Percentiles rank a stretch among this genome's conserved stretches.
Evolutionary conservation across 108 stramenopile species (phyloP).

Genomic region (Conticribra guillardii): DNA sequence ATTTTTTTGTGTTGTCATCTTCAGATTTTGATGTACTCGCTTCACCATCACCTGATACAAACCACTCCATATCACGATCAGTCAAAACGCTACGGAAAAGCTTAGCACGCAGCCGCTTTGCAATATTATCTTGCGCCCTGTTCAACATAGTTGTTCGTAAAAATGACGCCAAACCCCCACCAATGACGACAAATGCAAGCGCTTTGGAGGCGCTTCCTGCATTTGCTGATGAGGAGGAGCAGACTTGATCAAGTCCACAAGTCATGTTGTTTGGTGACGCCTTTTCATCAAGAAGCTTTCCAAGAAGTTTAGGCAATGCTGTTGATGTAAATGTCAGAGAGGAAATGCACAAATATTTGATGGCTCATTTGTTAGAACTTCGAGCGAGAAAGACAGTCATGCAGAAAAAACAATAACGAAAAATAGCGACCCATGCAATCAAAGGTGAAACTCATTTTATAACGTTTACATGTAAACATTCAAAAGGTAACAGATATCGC

Average conservation of each 20-base stretch:
- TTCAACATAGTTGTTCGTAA: conserved; percentile 74
- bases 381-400: too few relatives aligned
- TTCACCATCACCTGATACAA: conserved; percentile 48
- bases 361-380: too few relatives aligned
- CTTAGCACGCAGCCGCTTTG: conserved; percentile 64
- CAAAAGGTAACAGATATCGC: background rate
- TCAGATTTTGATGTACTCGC: conserved; percentile 10
- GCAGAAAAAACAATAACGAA: conserved; percentile 14
- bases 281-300: conserved; percentile 76
- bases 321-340: background rate
- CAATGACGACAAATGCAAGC: conserved; percentile 63
- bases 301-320: conserved; percentile 69
- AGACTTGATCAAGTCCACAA: conserved; percentile 29
- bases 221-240: conserved; percentile 18
- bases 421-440: background rate
- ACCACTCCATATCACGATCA: conserved; percentile 79
- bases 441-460: background rate
- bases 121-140: conserved; percentile 72
- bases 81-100: conserved; percentile 62
- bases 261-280: conserved; percentile 10
- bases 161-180: conserved; percentile 84
- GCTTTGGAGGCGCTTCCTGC: conserved; percentile 41
- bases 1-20: conserved; percentile 6
- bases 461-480: background rate
- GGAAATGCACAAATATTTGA: too few relatives aligned